Percentiles rank a stretch among this genome's conserved stretches.
Evolutionary conservation across 2,329 filamentous ascomycete genomes (phyloP).

Genomic region (Ceratocystis alfenasii): DNA sequence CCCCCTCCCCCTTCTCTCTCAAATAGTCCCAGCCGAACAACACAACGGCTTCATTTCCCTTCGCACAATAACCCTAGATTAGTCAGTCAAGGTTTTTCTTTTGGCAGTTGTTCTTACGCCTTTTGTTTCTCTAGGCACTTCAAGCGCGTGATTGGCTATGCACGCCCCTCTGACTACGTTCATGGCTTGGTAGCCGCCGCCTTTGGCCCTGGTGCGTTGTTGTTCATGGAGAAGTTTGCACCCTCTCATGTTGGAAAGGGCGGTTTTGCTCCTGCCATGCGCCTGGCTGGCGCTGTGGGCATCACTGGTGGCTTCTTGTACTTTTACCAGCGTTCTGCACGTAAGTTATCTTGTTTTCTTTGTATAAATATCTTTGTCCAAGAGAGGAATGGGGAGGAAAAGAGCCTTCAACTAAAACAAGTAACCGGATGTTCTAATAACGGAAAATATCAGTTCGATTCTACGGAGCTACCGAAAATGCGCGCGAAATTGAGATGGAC

Average conservation of each 20-base stretch:
- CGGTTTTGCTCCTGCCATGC: slow-evolving; percentile 72
- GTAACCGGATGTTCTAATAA: not conserved
- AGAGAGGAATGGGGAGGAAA: not conserved
- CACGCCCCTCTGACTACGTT: slow-evolving; percentile 71
- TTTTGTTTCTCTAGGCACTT: slow-evolving; percentile 55
- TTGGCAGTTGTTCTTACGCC: too few species aligned
- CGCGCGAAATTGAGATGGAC: slow-evolving; percentile 84
- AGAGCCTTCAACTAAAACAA: not conserved
- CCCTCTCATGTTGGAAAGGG: slow-evolving; percentile 76
- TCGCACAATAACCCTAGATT: too few species aligned
- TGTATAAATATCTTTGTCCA: not conserved
- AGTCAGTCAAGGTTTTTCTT: too few species aligned
- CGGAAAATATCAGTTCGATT: slow-evolving; percentile 58
- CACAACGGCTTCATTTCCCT: not conserved
- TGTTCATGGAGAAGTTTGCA: slow-evolving; percentile 68
- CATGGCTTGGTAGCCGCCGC: slow-evolving; percentile 56
- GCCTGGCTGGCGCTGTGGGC: slow-evolving; percentile 62
- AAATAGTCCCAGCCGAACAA: not conserved
- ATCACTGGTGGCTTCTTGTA: slow-evolving; percentile 67
- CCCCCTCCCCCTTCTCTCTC: not conserved
- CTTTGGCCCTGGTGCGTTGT: slow-evolving; percentile 62
- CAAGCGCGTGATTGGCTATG: slow-evolving; percentile 78
- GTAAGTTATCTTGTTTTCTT: slow-evolving; percentile 42
- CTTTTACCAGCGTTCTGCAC: slow-evolving; percentile 70
- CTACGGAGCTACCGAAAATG: slow-evolving; percentile 88